phyloP scores from a whole-genome alignment of 1,139 yeast genomes.

The Debaryomycetaceae sp. region DNA sequence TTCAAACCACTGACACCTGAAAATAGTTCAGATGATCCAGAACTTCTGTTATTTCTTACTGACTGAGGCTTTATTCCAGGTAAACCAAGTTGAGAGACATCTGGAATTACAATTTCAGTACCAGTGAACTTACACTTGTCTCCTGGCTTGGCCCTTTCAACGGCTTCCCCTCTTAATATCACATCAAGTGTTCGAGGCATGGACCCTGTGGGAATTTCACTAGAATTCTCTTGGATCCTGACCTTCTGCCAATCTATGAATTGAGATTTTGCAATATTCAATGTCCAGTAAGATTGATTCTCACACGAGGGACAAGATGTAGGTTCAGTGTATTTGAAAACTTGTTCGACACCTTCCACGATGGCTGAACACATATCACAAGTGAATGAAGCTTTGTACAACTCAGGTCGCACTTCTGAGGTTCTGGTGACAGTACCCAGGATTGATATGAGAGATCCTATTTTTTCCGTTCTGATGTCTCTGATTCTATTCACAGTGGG shows the following conservation, averaged over 20 bases:
- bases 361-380: conserved; percentile 88
- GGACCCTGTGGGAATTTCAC: conserved; percentile 96
- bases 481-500: conserved; percentile 84
- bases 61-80: conserved; percentile 94
- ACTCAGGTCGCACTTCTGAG: conserved; percentile 95
- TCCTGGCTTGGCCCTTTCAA: conserved; percentile 97
- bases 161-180: conserved; percentile 88
- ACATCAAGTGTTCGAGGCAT: conserved; percentile 98
- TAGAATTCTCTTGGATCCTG: conserved; percentile 91
- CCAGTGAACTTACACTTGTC: conserved; percentile 95
- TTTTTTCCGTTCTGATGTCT: conserved; percentile 84
- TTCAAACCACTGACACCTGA: conserved; percentile 86
- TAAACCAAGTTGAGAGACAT: conserved; percentile 89
- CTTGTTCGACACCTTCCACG: conserved; percentile 88
- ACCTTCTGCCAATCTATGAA: conserved; percentile 98
- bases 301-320: conserved; percentile 88
- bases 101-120: conserved; percentile 93
- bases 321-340: conserved; percentile 93
- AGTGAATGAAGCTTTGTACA: conserved; percentile 80
- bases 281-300: conserved; percentile 82
- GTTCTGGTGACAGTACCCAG: conserved; percentile 97
- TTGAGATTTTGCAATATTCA: conserved; percentile 78
- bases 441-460: conserved; percentile 80
- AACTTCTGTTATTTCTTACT: conserved; percentile 57
- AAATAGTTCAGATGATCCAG: conserved; percentile 67